Conservation (phyloP, 257 asterid species). For the Solanum paucissectum region DNA sequence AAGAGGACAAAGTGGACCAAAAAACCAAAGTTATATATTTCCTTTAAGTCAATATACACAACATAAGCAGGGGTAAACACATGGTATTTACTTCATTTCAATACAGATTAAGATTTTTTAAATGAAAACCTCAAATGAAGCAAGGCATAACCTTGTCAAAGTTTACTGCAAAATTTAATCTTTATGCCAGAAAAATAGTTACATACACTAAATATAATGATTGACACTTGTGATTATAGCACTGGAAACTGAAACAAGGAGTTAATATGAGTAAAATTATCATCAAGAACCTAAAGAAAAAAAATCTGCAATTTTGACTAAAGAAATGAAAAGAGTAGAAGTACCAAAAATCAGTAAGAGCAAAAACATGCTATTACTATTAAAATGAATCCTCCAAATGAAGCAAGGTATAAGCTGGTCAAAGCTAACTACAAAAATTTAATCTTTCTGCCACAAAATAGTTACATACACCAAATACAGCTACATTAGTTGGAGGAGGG, state of each 20-base stretch:
- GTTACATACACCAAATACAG: background rate
- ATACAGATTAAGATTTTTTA: background rate
- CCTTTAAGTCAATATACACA: background rate
- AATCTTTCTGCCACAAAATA: background rate
- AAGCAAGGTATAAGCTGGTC: background rate
- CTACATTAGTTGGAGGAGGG: background rate
- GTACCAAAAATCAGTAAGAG: constrained; percentile 49
- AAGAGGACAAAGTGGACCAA: background rate
- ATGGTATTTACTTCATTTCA: background rate
- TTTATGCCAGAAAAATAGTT: background rate
- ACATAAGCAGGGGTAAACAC: background rate
- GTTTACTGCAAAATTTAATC: background rate
- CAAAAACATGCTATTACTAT: background rate
- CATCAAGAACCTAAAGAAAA: background rate
- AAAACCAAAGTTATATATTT: background rate
- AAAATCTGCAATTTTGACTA: background rate
- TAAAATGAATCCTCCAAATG: background rate
- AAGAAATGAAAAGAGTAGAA: background rate
- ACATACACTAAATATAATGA: background rate
- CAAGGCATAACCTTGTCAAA: background rate
- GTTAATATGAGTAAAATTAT: background rate
- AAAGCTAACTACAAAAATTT: background rate
- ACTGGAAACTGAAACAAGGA: background rate
- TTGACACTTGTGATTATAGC: background rate
- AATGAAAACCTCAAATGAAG: background rate